Conservation (phyloP, 768 basidiomycete species). For the Boletus insuetus region DNA sequence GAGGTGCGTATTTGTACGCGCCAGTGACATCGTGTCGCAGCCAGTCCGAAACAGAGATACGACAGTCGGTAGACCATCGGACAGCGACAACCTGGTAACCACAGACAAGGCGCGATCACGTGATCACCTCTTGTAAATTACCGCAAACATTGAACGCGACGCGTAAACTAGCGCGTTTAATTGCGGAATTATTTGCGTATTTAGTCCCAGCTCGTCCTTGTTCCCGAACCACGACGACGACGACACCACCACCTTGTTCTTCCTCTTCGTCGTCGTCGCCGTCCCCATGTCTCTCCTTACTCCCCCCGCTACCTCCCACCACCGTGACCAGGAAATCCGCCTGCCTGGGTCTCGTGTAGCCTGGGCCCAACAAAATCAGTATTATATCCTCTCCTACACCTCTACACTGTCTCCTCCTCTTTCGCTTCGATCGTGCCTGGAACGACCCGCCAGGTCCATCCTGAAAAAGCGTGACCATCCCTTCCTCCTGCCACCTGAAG, state of each 20-base stretch:
- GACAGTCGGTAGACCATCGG: too few relatives aligned
- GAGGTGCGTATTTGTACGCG: background rate
- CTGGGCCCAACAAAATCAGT: constrained; percentile 53
- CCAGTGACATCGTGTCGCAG: background rate
- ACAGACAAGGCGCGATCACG: constrained; percentile 7
- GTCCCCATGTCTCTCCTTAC: constrained; percentile 51
- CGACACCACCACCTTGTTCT: background rate
- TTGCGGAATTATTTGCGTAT: constrained; percentile 29
- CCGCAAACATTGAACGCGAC: constrained; percentile 37
- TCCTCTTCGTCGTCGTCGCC: constrained; percentile 11
- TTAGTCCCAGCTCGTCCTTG: constrained; percentile 13
- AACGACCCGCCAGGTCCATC: constrained; percentile 61
- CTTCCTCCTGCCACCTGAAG: constrained; percentile 38
- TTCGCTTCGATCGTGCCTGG: constrained; percentile 36
- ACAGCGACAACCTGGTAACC: background rate
- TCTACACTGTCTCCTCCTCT: constrained; percentile 23
- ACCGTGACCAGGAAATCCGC: constrained; percentile 52
- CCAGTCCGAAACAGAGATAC: too few relatives aligned
- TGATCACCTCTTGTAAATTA: constrained; percentile 15
- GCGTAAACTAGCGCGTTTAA: constrained; percentile 42
- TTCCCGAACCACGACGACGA: constrained; percentile 17
- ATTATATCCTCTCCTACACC: constrained; percentile 39
- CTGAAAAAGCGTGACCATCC: constrained; percentile 51
- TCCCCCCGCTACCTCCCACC: constrained; percentile 59
- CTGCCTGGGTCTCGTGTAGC: constrained; percentile 41